Base-by-base conservation (phyloP, 345 rosid genomes). In the Turritis glabra region DNA sequence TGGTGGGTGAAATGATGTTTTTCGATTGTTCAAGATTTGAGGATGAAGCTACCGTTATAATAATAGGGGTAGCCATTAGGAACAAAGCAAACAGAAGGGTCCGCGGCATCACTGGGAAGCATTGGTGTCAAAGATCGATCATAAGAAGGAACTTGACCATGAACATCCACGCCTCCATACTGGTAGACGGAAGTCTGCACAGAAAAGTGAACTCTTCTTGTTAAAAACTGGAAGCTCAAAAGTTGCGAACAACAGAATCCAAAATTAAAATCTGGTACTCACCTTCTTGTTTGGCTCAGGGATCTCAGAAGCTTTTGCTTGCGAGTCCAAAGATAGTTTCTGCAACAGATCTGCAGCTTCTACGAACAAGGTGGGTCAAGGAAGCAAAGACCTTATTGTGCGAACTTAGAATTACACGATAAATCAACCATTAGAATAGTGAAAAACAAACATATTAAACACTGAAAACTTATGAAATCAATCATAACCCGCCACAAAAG, bases 341-440 rank as follows among this genome's bases (percentile, higher is more conserved):
- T 90, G 92, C 83, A 92, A 76, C 83, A 92, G 81, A 69, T 87
- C 93, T 56, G 98, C 76, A 75, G 98, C 68, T 84, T 92, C 98
- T 90, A 59, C 27, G 29, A 67, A 70, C 71, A 68, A 25, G 7
- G 22, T 43, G 67, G 74, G 89, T 92, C 66, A 92, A 86, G 87
- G 87, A 82, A 80, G 63, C 56, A 79, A 71, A 50, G 15, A 70
- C 5, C 33, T 64, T 25, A 27, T 3, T 44, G 30, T 8, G 37
- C 11, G 37, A 48, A 13, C n/a, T 11, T 53, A n/a, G 38, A 65
- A 35, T 27, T 55, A 44, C 62, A 55, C 38, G n/a, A 19, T 2
- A 54, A 27, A 53, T 52, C 29, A 57, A 61, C 40, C 59, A 52
- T 58, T 29, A 61, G 13, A 12, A 47, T 9, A 71, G 68, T 50